Base-by-base conservation (phyloP, 192 early-diverging fungal genomes). In the Coemansia sp. region DNA sequence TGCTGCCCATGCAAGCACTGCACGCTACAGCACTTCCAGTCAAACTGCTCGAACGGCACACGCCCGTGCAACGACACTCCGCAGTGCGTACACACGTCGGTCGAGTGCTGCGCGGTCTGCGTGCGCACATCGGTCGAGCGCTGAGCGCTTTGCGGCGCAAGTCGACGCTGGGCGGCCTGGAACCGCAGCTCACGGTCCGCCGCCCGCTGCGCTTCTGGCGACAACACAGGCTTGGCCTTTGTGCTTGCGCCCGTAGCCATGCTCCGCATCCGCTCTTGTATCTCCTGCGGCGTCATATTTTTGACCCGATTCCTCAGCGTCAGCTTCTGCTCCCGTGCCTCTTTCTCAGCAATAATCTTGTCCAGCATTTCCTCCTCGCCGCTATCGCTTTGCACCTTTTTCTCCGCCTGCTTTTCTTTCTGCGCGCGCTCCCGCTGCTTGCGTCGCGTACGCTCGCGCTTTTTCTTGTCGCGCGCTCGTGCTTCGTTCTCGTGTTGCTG, bases 21-120 rank as follows among this genome's bases (percentile, higher is more conserved):
- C 3, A 79, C 70, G 40, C 83, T 86, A 60, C 85, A 86, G 63
- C 82, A 86, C 56, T 81, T 79, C 60, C 82, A 89, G 67, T 86
- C 81, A 63, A 85, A 86, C 80, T 90, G 89, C 49, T 91, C 89
- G 84, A 93, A 93, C 1, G 92, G 84, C 0, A 78, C 70, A 20
- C 84, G 9, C 0, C 77, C 83, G 25, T 73, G 79, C 50, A 93
- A 58, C 2, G 73, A 66, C 53, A 83, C 85, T 6, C 83, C 86
- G 70, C 92, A 93, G 31, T 76, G 68, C 1, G 74, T 71, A 28
- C 74, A 76, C 24, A 25, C 15, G 4, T 47, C 64, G 17, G 67
- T 46, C 7, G 58, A 31, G 28, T 55, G 53, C 15, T 28, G 46
- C 50, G 11, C 60, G 2, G 44, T 37, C 51, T 55, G 71, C 3